Base-by-base conservation (phyloP, 2,329 filamentous ascomycete species). In the Rhexocercosporidium sp. region DNA sequence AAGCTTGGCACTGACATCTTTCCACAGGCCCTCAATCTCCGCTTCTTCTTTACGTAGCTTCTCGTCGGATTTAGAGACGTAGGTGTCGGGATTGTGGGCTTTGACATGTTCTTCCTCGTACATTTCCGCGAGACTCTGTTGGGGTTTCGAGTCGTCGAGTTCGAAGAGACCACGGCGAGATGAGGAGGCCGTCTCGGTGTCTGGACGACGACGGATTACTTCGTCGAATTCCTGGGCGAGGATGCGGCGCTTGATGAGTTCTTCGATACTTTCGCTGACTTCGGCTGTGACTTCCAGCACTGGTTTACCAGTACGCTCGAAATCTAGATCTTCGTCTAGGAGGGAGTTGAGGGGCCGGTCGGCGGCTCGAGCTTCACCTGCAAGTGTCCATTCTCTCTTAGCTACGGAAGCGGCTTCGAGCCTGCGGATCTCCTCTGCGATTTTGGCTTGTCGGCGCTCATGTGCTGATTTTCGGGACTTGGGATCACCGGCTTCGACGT, bases 101-200 rank as follows among this genome's bases (percentile, higher is more conserved):
- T 92, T 90, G 69, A 95, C 83, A 79, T 97, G 93, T 73, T 98
- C 94, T 76, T 96, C 91, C 80, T 98, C 96, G 82, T 98, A 99
- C 60, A 97, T 85, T 75, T 97, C 94, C 0, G 94, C 95, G 14
- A 99, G 87, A 70, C 93, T 90, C 79, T 97, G 91, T 76, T 91
- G 88, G n/a, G 90, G 87, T 80, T 97, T 97, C 73, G 85, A 90
- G 79, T 98, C 94, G 74, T 96, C 92, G 12, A 98, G 84, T 68
- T 95, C 85, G 41, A 91, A 87, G 22, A 70, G 70, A 3, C 92
- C 92, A 69, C 93, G 88, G 34, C 91, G 88, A 3, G 87, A 83
- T 70, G 83, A 82, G 20, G 82, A 81, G 39, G 89, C 87, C 5
- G 88, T 84, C 53, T 86, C 86, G 16, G 92, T 82, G 11, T 91